These are phyloP conservation scores for Gomphus bonarii DNA, from an alignment of 1,284 basidiomycete genomes.

Conservation along the genomic window DNA sequence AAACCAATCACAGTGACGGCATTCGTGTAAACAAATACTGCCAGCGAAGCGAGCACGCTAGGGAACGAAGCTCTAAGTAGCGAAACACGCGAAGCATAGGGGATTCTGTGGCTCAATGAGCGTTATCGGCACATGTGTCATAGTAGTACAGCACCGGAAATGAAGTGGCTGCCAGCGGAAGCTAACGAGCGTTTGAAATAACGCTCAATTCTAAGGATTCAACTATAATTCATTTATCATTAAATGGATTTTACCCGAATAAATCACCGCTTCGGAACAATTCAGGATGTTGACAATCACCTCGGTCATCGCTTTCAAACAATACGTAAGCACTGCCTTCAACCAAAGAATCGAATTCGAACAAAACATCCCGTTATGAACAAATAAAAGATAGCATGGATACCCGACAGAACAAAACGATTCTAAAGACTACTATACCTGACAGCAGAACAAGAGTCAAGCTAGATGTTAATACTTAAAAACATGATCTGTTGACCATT, in stretches of 20 bases:
- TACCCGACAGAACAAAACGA: not conserved
- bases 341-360: not conserved
- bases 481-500: not conserved
- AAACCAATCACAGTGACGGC: not conserved
- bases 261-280: no score
- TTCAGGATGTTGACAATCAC: not conserved
- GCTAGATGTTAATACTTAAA: not conserved
- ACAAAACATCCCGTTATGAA: not conserved
- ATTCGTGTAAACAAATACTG: not conserved
- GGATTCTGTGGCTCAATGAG: not conserved
- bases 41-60: not conserved
- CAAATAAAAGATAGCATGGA: not conserved
- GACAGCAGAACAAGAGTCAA: not conserved
- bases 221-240: no score
- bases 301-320: no score
- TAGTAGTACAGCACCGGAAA: not conserved
- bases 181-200: no score
- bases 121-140: not conserved
- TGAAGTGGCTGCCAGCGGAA: no score
- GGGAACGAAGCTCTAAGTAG: not conserved
- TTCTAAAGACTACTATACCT: not conserved
- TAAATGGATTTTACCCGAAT: no score
- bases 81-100: not conserved
- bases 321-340: no score
- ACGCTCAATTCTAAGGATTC: no score